Base-by-base conservation (phyloP, 2,329 filamentous ascomycete species). In the Ophiostoma triangulosporum region DNA sequence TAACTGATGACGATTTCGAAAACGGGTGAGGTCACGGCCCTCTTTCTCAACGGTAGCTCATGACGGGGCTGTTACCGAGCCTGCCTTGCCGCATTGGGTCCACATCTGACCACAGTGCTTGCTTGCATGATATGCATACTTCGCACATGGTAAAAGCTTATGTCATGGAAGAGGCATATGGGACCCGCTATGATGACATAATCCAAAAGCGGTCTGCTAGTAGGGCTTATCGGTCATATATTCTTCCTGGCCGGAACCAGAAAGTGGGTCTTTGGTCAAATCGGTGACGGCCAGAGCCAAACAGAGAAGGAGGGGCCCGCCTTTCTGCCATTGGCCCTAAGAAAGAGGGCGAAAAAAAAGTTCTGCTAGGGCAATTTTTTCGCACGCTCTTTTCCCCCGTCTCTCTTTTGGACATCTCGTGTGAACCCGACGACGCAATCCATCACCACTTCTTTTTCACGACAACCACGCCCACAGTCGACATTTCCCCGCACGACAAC, bases 321-420 rank as follows among this genome's bases (percentile, higher is more conserved):
- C 48, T 50, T 33, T 35, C 38, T 35, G 20, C 26, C 38, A 33
- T 26, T 35, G 38, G 38, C 27, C 20, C 38, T 35, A 46, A 20
- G 17, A 53, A 24, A 49, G 55, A 53, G 52, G 52, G 52, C 33
- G 17, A 35, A 55, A 54, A 57, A 58, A 58, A 59, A 52, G n/a
- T 50, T 52, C 26, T 48, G 46, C 32, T 48, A 55, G 17, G 48
- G 33, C 52, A 51, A 54, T 56, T 56, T 57, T 55, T 45, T 52
- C 53, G 52, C 58, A 62, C 54, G 46, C 60, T 59, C 43, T 54
- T 54, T 48, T 33, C 46, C 29, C 48, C 52, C 31, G 27, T 46
- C 38, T 46, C 52, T 46, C 43, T 49, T 61, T 57, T 56, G 45
- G 52, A 53, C 50, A 51, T 46, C 35, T 52, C 53, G 48, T 53